These are phyloP conservation scores for Aquilaria agallochum DNA, from an alignment of 441 rosid genomes.

Conservation along the genomic window DNA sequence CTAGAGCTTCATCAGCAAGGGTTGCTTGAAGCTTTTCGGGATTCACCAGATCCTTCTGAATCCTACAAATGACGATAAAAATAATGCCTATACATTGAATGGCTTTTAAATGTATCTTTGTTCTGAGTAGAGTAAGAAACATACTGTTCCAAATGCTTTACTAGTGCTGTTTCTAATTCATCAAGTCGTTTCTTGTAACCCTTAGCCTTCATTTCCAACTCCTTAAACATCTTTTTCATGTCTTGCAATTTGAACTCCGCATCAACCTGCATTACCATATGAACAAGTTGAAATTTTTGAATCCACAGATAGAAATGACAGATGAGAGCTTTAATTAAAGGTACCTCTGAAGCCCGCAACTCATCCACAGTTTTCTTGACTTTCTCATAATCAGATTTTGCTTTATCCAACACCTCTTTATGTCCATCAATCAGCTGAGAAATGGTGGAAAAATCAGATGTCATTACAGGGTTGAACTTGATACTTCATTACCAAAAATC, in stretches of 20 bases:
- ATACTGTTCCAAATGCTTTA: slow-evolving; percentile 88
- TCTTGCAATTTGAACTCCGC: slow-evolving; percentile 78
- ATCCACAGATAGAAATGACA: slow-evolving; percentile 8
- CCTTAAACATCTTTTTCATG: slow-evolving; percentile 66
- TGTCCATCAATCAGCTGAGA: slow-evolving; percentile 78
- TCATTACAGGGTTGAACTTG: background rate
- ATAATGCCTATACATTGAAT: slow-evolving; percentile 17
- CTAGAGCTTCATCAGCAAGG: slow-evolving; percentile 50
- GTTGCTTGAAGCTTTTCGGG: slow-evolving; percentile 86
- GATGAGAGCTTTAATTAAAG: slow-evolving; percentile 14
- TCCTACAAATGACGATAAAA: slow-evolving; percentile 46
- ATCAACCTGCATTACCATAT: slow-evolving; percentile 57
- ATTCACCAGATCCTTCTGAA: slow-evolving; percentile 88
- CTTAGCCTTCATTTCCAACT: slow-evolving; percentile 79
- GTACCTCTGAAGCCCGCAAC: slow-evolving; percentile 83
- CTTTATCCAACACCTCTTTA: slow-evolving; percentile 56
- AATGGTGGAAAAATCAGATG: slow-evolving; percentile 15
- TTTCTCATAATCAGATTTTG: slow-evolving; percentile 63
- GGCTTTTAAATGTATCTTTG: slow-evolving; percentile 7
- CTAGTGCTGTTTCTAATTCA: slow-evolving; percentile 67
- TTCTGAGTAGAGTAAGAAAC: slow-evolving; percentile 23
- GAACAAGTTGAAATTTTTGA: background rate
- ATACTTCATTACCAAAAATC: slow-evolving; percentile 4
- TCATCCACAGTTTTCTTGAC: slow-evolving; percentile 80
- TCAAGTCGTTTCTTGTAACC: slow-evolving; percentile 79